Conservation (phyloP, 176 grass and related monocot genomes). For the Bonia amplexicaulis region DNA sequence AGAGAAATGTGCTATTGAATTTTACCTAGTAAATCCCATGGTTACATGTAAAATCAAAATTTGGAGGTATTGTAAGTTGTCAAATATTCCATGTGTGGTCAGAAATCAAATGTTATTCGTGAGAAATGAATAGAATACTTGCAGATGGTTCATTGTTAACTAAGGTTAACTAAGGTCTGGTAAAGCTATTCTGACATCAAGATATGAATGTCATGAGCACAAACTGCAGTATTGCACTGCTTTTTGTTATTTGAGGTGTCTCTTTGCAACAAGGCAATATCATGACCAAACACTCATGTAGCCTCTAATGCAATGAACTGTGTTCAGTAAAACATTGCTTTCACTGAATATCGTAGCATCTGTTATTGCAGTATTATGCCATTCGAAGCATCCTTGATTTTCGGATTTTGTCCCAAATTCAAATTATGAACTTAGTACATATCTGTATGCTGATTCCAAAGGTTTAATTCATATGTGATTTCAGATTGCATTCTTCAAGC, state of each 20-base stretch:
- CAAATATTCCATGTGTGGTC: background rate
- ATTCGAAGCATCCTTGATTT: background rate
- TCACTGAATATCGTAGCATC: background rate
- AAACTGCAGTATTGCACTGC: background rate
- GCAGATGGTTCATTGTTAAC: background rate
- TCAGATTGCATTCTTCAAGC: conserved; percentile 65
- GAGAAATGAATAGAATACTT: background rate
- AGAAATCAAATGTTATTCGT: background rate
- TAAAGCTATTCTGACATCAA: conserved; percentile 5
- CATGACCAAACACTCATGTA: background rate
- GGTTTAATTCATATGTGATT: conserved; percentile 18
- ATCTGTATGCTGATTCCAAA: background rate
- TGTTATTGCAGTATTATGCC: background rate
- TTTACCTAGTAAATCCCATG: background rate
- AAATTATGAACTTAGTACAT: background rate
- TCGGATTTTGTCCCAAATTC: background rate
- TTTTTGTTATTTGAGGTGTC: conserved; percentile 1
- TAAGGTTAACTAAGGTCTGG: background rate
- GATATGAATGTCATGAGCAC: background rate
- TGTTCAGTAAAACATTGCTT: background rate
- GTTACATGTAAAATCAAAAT: background rate
- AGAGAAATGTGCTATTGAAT: background rate
- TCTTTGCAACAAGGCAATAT: background rate
- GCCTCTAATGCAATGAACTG: conserved; percentile 1
- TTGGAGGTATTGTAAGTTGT: background rate